Base-by-base conservation (phyloP, 345 rosid species). In the Carallia brachiata region DNA sequence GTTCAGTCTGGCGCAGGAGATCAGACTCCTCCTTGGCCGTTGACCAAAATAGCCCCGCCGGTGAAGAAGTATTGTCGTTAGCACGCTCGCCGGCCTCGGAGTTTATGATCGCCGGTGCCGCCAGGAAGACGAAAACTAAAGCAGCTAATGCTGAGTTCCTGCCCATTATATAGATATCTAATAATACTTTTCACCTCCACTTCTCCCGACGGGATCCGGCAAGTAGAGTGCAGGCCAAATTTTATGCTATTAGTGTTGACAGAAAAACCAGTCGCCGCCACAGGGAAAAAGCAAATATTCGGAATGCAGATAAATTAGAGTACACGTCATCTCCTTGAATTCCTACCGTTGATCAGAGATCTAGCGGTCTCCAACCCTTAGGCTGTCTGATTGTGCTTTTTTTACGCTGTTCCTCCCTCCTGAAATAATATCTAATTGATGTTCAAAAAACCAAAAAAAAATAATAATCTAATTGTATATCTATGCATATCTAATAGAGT, bases 11-110 rank as follows among this genome's bases (percentile, higher is more conserved):
- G 72, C 76, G 81, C 40, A 79, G 75, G 55, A 89, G 78, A 79
- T 86, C 91, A 27, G 81, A 70, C 77, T 88, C 90, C 62, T 88
- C 92, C 67, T 88, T 84, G 44, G 82, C 82, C 5, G 88, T 76
- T 23, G 98, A 88, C 96, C 96, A 89, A 52, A 80, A 66, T 61
- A 86, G 65, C 56, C 80, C 87, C 0, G 72, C 83, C 8, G 86
- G 34, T 6, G 76, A 63, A 12, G 89, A 67, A 17, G 84, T 82
- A 19, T 28, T 79, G 56, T 23, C 23, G 23, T 88, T 90, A 30
- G 62, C 80, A 5, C 65, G 75, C 81, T 87, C 94, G 30, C 77
- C 62, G 19, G 63, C 32, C 18, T 39, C 32, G 30, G 55, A 54
- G 36, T 17, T 60, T 8, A 16, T 13, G 5, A 47, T 18, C 18